Base-by-base conservation (phyloP, 306 rosid genomes). In the Quercus wislizeni region DNA sequence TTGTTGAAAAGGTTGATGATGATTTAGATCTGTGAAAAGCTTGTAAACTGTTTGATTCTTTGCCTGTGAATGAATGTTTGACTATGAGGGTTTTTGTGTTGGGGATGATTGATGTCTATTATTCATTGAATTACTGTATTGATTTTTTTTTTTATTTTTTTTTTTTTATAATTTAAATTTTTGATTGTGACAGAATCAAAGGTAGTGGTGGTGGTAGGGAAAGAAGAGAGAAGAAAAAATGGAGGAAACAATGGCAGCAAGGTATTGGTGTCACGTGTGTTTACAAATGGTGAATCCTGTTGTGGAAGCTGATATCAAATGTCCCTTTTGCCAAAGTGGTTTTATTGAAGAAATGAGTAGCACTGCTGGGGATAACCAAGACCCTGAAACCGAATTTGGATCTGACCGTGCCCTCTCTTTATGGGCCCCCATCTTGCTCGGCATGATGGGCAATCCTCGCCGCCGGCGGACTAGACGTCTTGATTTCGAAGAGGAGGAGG, bases 341-440 rank as follows among this genome's bases (percentile, higher is more conserved):
- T 92, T 89, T 74, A 73, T 91, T 46, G 93, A 92, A 81, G 93
- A 92, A 74, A 83, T 89, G 75, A 71, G 73, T 59, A 73, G 59
- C 62, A 77, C 67, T 52, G 10, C 75, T 18, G 27, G 74, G 17
- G 90, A 83, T 49, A n/a, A 61, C 76, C 79, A 55, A 41, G 18
- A 55, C n/a, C 61, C 84, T 0, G 88, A 88, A 35, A 58, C 89
- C 6, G 89, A 89, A 59, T 80, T 85, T 18, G 90, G 89, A 33
- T 64, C 91, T 14, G 90, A 87, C 33, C 83, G 87, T 43, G 88
- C 96, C 63, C 90, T 89, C 64, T 89, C 93, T 43, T 90, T 89
- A 14, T 91, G 95, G 93, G 97, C 96, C 1, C 97, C 96, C 2
- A 89, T 92, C 76, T 83, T 92, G 82, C 85, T 88, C 13, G 97